phyloP scores from a whole-genome alignment of 148 eudicot species.

The Rhododendron ferrugineum region DNA sequence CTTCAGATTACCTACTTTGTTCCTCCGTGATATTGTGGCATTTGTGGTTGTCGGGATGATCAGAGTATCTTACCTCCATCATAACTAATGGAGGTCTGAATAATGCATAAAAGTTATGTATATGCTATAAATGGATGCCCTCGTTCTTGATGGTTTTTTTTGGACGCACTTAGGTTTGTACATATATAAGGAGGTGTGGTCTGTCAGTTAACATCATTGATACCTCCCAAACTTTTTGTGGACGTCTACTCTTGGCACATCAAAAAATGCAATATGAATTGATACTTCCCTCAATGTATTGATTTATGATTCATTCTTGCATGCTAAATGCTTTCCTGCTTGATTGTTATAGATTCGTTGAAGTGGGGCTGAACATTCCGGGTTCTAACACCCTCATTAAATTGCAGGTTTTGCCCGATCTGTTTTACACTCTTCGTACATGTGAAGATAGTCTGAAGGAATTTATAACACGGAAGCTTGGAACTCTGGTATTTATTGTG shows the following conservation, averaged over 20 bases:
- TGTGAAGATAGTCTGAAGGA: conserved; percentile 95
- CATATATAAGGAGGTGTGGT: background rate
- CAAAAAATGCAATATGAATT: background rate
- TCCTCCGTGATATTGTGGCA: background rate
- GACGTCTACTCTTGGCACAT: background rate
- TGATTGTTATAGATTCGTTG: background rate
- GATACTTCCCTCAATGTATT: background rate
- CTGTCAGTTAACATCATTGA: background rate
- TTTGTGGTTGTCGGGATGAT: background rate
- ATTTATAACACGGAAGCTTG: conserved; percentile 90
- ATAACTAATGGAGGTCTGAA: background rate
- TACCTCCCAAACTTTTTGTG: background rate
- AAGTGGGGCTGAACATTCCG: background rate
- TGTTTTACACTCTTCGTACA: conserved; percentile 70
- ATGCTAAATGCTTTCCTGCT: background rate
- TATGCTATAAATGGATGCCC: background rate
- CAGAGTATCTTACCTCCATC: background rate
- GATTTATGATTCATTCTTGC: background rate
- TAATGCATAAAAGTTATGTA: background rate
- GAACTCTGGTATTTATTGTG: conserved; percentile 89
- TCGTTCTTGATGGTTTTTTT: background rate
- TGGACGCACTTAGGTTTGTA: background rate
- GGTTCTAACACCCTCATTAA: background rate
- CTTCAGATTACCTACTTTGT: background rate
- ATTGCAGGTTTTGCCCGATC: conserved; percentile 89